Evolutionary conservation across 2,329 filamentous ascomycete genomes (phyloP), one percentile per base, ranked within the genome.

Genomic region (Coleophoma crateriformis): DNA sequence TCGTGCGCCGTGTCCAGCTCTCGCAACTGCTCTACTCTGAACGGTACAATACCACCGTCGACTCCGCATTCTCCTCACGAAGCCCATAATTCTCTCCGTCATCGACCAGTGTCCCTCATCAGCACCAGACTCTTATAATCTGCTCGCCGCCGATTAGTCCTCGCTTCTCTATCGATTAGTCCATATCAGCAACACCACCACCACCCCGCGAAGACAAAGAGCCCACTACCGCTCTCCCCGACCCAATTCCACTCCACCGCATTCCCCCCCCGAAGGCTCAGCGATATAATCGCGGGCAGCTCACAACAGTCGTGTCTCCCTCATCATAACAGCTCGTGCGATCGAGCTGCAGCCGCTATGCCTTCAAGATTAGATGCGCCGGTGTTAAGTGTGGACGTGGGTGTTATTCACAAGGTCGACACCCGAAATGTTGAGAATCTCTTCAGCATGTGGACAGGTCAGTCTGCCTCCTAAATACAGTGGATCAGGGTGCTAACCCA

Each of bases 361-460:
- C 89, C 90, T 73, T 84, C 88, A 66, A 80, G 82, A 71, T 78
- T 95, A 70, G 84, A 88, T 69, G 85, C 87, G 53, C 88, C 92
- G 64, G 88, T 97, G 67, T 78, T 97, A 65, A 90, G 90, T 55
- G 88, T 97, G 68, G 90, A 96, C 74, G 85, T 89, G 57, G 88
- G 86, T 66, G 87, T 92, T 60, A 91, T 99, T 68, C 88, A 94
- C 76, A 90, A 95, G 68, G 90, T 97, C 64, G 91, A 97, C 71
- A 96, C 92, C 1, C 81, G 86, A 59, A 95, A 95, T 68, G 85
- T 89, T 27, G 89, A 95, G 71, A 95, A 91, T 66, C 82, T 97
- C 46, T 95, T 94, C 72, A 91, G 88, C 75, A 95, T 97, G 82
- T 96, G 91, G 90, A 92, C 90, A 68, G 89, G 90, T 95, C 72